phyloP scores from a whole-genome alignment of 805 yeast genomes.

The Sugiyamaella qingdaonensis region DNA sequence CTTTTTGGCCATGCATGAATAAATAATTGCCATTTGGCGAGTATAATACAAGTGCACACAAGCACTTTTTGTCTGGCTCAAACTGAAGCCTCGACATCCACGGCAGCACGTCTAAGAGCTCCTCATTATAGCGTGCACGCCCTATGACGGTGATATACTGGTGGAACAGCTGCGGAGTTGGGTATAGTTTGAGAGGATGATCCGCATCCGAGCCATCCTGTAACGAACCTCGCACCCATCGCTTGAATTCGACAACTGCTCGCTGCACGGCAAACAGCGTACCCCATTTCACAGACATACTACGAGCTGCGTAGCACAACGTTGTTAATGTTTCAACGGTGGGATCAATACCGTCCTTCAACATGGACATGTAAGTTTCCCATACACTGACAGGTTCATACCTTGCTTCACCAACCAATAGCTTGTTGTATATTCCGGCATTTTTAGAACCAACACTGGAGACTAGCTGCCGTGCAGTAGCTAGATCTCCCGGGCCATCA shows the following conservation, averaged over 20 bases:
- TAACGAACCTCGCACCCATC: constrained; percentile 35
- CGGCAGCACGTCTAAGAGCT: constrained; percentile 46
- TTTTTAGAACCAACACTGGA: neutral
- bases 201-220: constrained; percentile 28
- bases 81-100: constrained; percentile 52
- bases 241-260: constrained; percentile 54
- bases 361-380: constrained; percentile 30
- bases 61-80: constrained; percentile 39
- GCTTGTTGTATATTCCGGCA: constrained; percentile 4
- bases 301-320: constrained; percentile 46
- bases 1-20: constrained; percentile 23
- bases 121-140: constrained; percentile 44
- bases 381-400: constrained; percentile 33
- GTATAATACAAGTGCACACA: constrained; percentile 38
- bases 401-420: constrained; percentile 29
- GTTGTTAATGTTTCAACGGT: constrained; percentile 37
- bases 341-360: constrained; percentile 26
- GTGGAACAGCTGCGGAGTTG: constrained; percentile 47
- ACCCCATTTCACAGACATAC: constrained; percentile 42
- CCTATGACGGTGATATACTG: constrained; percentile 50
- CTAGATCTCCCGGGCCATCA: constrained; percentile 5
- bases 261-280: constrained; percentile 53
- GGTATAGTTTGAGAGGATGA: constrained; percentile 37
- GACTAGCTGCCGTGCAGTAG: neutral
- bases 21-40: constrained; percentile 30